These are phyloP conservation scores for Nemania bipapillata DNA, from an alignment of 2,329 filamentous ascomycete species.

Conservation along the genomic window DNA sequence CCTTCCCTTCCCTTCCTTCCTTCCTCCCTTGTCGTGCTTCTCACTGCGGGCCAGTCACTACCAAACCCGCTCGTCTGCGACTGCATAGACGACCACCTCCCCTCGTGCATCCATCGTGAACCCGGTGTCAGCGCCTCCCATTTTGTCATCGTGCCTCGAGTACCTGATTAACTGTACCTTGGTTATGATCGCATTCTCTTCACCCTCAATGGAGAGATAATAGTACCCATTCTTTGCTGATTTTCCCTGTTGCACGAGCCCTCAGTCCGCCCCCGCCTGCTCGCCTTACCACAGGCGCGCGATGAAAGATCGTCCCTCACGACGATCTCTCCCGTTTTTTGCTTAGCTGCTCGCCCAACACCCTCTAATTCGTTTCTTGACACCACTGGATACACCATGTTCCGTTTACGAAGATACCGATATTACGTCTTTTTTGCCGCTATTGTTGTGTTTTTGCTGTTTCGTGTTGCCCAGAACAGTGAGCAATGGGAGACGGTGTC, in stretches of 20 bases:
- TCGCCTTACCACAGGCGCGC: conserved; percentile 4
- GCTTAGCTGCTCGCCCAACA: conserved; percentile 11
- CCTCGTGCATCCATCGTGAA: conserved; percentile 12
- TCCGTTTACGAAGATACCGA: conserved; percentile 48
- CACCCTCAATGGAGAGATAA: conserved; percentile 31
- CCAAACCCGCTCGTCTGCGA: conserved; percentile 20
- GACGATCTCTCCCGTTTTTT: conserved; percentile 11
- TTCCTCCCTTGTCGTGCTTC: conserved; percentile 7
- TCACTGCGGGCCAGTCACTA: conserved; percentile 13
- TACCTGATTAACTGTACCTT: conserved; percentile 7
- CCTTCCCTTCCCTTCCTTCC: conserved; percentile 1
- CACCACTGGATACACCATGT: conserved; percentile 39
- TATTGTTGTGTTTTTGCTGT: conserved; percentile 46
- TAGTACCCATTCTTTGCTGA: conserved; percentile 25
- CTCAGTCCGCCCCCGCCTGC: neutral
- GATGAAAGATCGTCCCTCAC: conserved; percentile 14
- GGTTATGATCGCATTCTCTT: conserved; percentile 17
- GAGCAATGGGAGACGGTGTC: conserved; percentile 47
- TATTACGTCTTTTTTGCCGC: conserved; percentile 48
- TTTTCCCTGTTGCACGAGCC: conserved; percentile 21
- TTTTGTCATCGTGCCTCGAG: neutral
- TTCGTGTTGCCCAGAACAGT: conserved; percentile 43
- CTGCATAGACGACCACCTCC: conserved; percentile 7
- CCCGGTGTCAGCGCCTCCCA: neutral
- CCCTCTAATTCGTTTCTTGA: neutral